phyloP scores from a whole-genome alignment of 208 protist species.

The Wallacemonas collosoma region DNA sequence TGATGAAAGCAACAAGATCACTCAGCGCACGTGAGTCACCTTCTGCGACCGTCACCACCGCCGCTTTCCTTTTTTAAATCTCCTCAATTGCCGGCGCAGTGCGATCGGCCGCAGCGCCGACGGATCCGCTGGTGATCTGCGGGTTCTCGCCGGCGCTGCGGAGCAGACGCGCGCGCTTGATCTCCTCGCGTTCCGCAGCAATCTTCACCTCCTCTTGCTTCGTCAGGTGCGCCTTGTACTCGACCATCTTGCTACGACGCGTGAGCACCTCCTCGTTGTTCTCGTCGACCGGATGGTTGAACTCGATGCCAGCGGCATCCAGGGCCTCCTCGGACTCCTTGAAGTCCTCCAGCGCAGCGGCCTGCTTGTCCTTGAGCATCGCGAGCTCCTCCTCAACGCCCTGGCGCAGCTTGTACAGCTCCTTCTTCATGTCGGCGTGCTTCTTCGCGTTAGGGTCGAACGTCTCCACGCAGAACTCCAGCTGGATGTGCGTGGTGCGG shows the following conservation, averaged over 20 bases:
- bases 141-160: conserved; percentile 28
- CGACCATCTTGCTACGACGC: conserved; percentile 84
- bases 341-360: conserved; percentile 64
- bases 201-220: conserved; percentile 85
- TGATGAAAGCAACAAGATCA: too few relatives aligned
- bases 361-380: conserved; percentile 63
- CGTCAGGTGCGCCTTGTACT: conserved; percentile 76
- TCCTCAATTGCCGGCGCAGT: conserved; percentile 15
- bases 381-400: conserved; percentile 62
- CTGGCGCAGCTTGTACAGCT: conserved; percentile 51
- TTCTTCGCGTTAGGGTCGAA: conserved; percentile 79
- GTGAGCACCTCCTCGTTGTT: conserved; percentile 68
- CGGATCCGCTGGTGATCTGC: conserved; percentile 36
- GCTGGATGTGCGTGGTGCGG: conserved; percentile 62
- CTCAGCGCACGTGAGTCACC: too few relatives aligned
- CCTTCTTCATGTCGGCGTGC: conserved; percentile 65
- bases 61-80: conserved; percentile 10
- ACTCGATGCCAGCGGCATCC: conserved; percentile 50
- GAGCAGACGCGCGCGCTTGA: conserved; percentile 68
- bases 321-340: conserved; percentile 70
- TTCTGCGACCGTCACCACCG: not conserved
- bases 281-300: conserved; percentile 54
- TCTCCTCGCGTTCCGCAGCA: conserved; percentile 80
- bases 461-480: conserved; percentile 75
- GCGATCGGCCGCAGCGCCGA: conserved; percentile 11